Base-by-base conservation (phyloP, 1,284 basidiomycete genomes). In the Puccinia coronata region DNA sequence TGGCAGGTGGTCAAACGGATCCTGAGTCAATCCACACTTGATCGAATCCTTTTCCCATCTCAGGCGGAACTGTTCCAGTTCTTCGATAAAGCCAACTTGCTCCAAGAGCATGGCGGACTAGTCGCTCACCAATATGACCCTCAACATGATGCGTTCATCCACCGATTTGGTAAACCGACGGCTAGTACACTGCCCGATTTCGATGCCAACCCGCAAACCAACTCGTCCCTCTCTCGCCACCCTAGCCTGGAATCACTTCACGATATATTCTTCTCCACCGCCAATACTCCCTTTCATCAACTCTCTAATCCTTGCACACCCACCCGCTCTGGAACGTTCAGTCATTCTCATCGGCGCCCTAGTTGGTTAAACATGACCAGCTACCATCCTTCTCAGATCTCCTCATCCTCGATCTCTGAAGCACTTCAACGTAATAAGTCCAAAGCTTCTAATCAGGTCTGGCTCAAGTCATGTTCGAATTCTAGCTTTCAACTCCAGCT, bases 1-100 rank as follows among this genome's bases (percentile, higher is more conserved):
- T 95, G 93, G 93, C 90, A 87, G 53, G 85, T 95, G 69, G 88
- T 90, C 82, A 94, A 91, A 90, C 90, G 90, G 69, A 85, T 92
- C 5, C 87, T 95, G 49, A 93, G 94, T 18, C 88, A 90, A 69
- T 88, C 90, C 55, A 90, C 91, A 12, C 88, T 92, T 53, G 89
- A 91, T 47, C 89, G 91, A 69, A 90, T 95, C 55, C 91, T 92
- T 85, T 95, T 95, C 85, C 90, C 91, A 63, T 89, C 89, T 53
- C 87, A 87, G 78, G 85, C 88, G 12, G 91, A 92, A 83, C 87
- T 94, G 65, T 82, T 89, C 61, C 86, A 89, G 61, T 91, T 89
- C 84, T 91, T 93, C 82, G 87, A 90, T 25, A 86, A 88, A 12
- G 85, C 87, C 51, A 87, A 87, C 72, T 86, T 93, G 80, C 91